Conservation (phyloP, 75 land plant genomes). For the Cryptomeria japonica region DNA sequence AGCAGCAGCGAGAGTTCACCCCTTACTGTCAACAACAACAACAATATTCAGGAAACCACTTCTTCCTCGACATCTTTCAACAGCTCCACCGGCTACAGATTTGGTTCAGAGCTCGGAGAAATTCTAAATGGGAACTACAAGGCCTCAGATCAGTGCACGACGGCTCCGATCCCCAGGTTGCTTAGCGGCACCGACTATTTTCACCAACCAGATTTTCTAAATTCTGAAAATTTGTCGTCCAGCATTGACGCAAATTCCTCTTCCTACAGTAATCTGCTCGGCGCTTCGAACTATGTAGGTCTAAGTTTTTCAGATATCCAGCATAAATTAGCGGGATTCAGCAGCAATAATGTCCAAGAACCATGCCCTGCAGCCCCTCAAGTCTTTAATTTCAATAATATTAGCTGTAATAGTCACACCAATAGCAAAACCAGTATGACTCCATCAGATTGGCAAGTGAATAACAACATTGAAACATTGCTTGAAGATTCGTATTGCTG, state of each 20-base stretch:
- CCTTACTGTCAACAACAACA: neutral
- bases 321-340: neutral
- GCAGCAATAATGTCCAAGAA: neutral
- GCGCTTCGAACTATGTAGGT: neutral
- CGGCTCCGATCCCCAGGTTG: neutral
- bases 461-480: neutral
- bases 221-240: neutral
- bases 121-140: neutral
- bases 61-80: neutral
- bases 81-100: neutral
- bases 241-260: neutral
- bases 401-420: neutral
- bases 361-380: neutral
- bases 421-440: neutral
- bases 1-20: constrained; percentile 8
- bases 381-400: neutral
- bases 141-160: too few relatives aligned
- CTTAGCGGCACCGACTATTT: neutral
- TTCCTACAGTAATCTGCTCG: neutral
- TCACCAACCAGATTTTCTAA: neutral
- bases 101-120: neutral
- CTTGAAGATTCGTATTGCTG: neutral
- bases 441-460: constrained; percentile 2
- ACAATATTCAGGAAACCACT: neutral
- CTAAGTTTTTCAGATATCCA: neutral